Percentiles rank a stretch among this genome's conserved stretches.
phyloP scores from a whole-genome alignment of 2,329 filamentous ascomycete genomes.

The Aspergillus sp. region DNA sequence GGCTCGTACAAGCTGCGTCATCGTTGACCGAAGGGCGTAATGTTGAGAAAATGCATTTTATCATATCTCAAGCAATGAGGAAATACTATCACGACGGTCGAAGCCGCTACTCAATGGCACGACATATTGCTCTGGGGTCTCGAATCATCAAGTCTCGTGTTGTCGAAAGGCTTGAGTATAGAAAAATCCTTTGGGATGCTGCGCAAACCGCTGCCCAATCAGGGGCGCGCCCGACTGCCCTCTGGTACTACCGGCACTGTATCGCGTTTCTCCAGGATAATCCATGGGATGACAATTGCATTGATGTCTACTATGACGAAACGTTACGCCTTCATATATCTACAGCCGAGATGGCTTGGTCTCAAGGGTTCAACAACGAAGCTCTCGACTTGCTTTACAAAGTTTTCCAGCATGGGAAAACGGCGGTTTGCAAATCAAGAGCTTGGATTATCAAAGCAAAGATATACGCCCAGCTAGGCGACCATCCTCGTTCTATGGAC shows the following conservation, averaged over 20 bases:
- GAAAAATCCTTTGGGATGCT: conserved; percentile 75
- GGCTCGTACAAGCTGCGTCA: conserved; percentile 74
- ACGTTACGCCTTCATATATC: conserved; percentile 77
- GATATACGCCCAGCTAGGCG: conserved; percentile 72
- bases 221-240: conserved; percentile 76
- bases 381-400: conserved; percentile 68
- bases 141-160: conserved; percentile 71
- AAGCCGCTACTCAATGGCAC: conserved; percentile 70
- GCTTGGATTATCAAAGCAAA: conserved; percentile 82
- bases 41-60: conserved; percentile 80
- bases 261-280: conserved; percentile 75
- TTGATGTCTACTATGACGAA: conserved; percentile 82
- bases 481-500: conserved; percentile 67
- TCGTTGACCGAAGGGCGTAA: conserved; percentile 67
- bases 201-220: conserved; percentile 77
- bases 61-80: conserved; percentile 78
- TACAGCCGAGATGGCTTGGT: conserved; percentile 79
- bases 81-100: conserved; percentile 66
- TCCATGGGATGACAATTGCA: conserved; percentile 68
- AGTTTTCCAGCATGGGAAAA: conserved; percentile 69
- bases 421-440: conserved; percentile 75
- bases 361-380: conserved; percentile 68
- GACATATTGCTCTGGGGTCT: conserved; percentile 77
- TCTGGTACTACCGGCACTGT: conserved; percentile 77
- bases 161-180: conserved; percentile 62